Conservation (phyloP, 352 stramenopile species). For the Globisporangium iwayamae region DNA sequence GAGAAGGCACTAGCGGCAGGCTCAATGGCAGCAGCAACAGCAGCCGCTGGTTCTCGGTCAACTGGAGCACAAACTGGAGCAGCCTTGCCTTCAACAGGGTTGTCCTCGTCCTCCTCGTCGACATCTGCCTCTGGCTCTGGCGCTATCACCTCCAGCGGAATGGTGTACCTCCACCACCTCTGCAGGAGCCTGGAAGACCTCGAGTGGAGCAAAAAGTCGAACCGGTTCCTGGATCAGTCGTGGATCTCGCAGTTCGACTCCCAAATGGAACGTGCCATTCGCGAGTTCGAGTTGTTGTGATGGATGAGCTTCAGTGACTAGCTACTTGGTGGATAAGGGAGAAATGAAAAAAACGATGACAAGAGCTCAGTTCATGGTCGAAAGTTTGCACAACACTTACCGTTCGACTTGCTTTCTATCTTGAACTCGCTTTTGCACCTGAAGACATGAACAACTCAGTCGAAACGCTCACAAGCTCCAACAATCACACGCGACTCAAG, state of each 20-base stretch:
- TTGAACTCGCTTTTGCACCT: background rate
- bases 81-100: background rate
- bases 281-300: slow-evolving; percentile 70
- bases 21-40: background rate
- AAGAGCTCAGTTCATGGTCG: background rate
- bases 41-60: background rate
- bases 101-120: background rate
- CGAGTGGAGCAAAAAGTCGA: slow-evolving; percentile 62
- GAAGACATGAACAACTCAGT: background rate
- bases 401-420: background rate
- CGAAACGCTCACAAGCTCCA: background rate
- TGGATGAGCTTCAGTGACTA: background rate
- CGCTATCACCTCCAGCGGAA: background rate
- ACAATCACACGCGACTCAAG: background rate
- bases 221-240: slow-evolving; percentile 74
- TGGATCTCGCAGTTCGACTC: slow-evolving; percentile 82
- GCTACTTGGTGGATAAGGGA: background rate
- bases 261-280: slow-evolving; percentile 66
- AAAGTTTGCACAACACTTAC: background rate
- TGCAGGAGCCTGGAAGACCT: slow-evolving; percentile 54
- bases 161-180: slow-evolving; percentile 49
- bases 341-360: background rate
- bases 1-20: slow-evolving; percentile 26
- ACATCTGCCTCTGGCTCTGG: background rate
- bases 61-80: background rate